phyloP scores from a whole-genome alignment of 2,329 filamentous ascomycete genomes.

The Rhinocladiella similis region DNA sequence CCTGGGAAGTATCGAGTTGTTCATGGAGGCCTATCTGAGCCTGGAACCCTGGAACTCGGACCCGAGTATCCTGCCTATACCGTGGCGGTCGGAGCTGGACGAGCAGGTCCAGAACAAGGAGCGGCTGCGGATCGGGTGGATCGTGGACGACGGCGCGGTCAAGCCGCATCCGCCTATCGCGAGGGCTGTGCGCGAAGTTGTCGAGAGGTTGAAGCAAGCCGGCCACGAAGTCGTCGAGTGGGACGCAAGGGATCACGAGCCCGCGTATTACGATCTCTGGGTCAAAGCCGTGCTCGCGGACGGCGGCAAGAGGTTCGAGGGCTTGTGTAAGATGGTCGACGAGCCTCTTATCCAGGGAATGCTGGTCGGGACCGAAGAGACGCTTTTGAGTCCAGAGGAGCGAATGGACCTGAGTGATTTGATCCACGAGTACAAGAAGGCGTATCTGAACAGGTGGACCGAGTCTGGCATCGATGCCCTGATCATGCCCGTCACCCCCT shows the following conservation, averaged over 20 bases:
- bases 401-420: conserved; percentile 31
- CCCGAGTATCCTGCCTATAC: conserved; percentile 54
- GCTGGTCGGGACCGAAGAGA: conserved; percentile 35
- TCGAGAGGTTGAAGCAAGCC: conserved; percentile 56
- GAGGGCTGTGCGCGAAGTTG: conserved; percentile 42
- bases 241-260: conserved; percentile 32
- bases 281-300: conserved; percentile 36
- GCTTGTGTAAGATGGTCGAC: conserved; percentile 29
- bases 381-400: conserved; percentile 31
- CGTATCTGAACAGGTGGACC: conserved; percentile 35
- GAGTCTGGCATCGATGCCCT: conserved; percentile 36
- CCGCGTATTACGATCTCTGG: conserved; percentile 35
- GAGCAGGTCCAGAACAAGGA: conserved; percentile 33
- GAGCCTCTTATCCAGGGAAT: conserved; percentile 39
- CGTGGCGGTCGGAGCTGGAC: conserved; percentile 60
- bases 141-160: conserved; percentile 56
- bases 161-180: conserved; percentile 57
- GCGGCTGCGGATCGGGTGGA: conserved; percentile 51
- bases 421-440: conserved; percentile 33
- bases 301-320: conserved; percentile 34
- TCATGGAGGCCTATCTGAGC: conserved; percentile 41
- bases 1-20: conserved; percentile 48
- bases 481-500: conserved; percentile 36
- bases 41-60: conserved; percentile 56
- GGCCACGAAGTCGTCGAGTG: conserved; percentile 47